These are phyloP conservation scores for Candida montana DNA, from an alignment of 805 yeast species.

Conservation along the genomic window DNA sequence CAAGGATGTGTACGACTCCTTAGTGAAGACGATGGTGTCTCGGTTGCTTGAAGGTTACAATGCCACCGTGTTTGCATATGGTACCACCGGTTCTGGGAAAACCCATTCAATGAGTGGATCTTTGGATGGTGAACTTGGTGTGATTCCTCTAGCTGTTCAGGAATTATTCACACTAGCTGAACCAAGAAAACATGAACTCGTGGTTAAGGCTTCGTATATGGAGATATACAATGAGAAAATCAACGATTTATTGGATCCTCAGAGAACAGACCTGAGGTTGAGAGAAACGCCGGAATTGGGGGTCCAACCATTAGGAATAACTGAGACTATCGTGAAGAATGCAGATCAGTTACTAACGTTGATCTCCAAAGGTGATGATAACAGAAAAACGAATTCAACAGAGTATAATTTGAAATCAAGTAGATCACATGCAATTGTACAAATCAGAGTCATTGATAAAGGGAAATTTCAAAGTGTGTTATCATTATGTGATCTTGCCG, in stretches of 20 bases:
- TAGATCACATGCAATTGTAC: constrained; percentile 86
- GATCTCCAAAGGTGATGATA: constrained; percentile 64
- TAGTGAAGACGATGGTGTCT: constrained; percentile 48
- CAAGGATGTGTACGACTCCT: constrained; percentile 50
- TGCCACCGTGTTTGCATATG: constrained; percentile 91
- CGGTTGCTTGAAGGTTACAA: constrained; percentile 70
- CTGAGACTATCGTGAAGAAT: constrained; percentile 50
- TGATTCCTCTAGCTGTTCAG: constrained; percentile 70
- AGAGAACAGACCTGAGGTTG: constrained; percentile 53
- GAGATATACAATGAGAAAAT: constrained; percentile 93
- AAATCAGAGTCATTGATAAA: constrained; percentile 43
- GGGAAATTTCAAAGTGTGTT: constrained; percentile 32
- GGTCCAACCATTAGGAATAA: constrained; percentile 68
- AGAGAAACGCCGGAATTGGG: constrained; percentile 74
- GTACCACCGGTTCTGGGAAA: constrained; percentile 96
- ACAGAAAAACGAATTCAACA: constrained; percentile 80
- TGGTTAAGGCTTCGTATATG: constrained; percentile 63
- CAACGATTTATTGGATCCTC: constrained; percentile 56
- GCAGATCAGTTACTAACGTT: constrained; percentile 56
- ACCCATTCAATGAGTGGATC: constrained; percentile 85
- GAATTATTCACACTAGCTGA: constrained; percentile 48
- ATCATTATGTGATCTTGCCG: constrained; percentile 92
- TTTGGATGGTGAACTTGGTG: constrained; percentile 50
- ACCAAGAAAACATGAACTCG: constrained; percentile 28
- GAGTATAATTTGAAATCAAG: constrained; percentile 86